Percentiles rank a stretch among this genome's conserved stretches.
Evolutionary conservation across 129 eudicot genomes (phyloP).

Genomic region (Artemisia annua): DNA sequence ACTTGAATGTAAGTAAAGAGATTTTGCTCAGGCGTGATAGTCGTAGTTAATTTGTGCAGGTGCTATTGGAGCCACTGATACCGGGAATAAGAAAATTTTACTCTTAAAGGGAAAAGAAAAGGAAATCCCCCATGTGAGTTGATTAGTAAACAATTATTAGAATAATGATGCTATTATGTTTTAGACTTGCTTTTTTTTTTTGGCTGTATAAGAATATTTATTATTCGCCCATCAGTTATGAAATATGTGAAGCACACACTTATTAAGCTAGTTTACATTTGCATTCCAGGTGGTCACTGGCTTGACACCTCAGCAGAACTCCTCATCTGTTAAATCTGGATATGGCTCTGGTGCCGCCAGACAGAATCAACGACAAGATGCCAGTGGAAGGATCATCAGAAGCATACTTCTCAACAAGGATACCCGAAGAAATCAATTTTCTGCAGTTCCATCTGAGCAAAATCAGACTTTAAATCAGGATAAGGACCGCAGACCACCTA

Average conservation of each 20-base stretch:
- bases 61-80: slow-evolving; percentile 36
- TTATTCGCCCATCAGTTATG: too few relatives aligned
- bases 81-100: slow-evolving; percentile 76
- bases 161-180: too few relatives aligned
- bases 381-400: slow-evolving; percentile 71
- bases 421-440: slow-evolving; percentile 42
- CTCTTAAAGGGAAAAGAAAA: slow-evolving; percentile 91
- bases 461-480: slow-evolving; percentile 44
- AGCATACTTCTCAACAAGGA: slow-evolving; percentile 82
- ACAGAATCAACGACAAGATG: slow-evolving; percentile 68
- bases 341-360: slow-evolving; percentile 37
- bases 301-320: slow-evolving; percentile 30
- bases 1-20: too few relatives aligned
- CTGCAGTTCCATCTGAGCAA: slow-evolving; percentile 39
- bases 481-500: slow-evolving; percentile 78
- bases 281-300: slow-evolving; percentile 32
- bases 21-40: neutral
- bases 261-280: neutral
- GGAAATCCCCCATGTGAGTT: slow-evolving; percentile 64
- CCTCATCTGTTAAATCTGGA: slow-evolving; percentile 38
- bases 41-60: slow-evolving; percentile 42
- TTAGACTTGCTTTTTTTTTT: neutral
- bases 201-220: too few relatives aligned
- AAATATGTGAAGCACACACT: neutral
- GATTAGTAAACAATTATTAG: neutral